Base-by-base conservation (phyloP, 2,329 filamentous ascomycete species). In the Pyrenochaeta sp. region DNA sequence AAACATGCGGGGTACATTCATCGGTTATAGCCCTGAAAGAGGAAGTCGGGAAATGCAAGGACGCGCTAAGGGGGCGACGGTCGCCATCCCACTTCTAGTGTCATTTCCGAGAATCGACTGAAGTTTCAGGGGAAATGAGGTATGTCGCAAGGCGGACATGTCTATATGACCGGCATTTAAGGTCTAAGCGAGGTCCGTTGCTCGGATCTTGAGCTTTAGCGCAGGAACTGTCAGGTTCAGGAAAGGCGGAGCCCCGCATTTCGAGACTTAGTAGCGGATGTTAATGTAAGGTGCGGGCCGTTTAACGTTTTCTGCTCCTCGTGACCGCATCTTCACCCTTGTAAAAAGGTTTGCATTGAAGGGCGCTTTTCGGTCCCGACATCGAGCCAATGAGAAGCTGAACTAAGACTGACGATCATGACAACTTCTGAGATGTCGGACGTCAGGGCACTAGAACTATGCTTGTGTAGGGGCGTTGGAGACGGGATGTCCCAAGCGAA, bases 51-150 rank as follows among this genome's bases (percentile, higher is more conserved):
- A 40, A 55, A 30, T 19, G 27, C n/a, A n/a, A 15, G 42, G 39
- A 39, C 43, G 36, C 19, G 10, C 43, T n/a, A 30, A 30, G 28
- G 28, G 42, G 44, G 25, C 40, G 34, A 28, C 45, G 36, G 30
- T 43, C 37, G 28, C 55, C 34, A 19, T 22, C 27, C 34, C 32
- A 39, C 44, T 44, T 37, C 25, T 45, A 30, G 42, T 25, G 49
- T 28, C 42, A 44, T 36, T 25, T 39, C 42, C 55, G 55, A 49
- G 55, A 24, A 52, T 45, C n/a, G 51, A 46, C 44, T 28, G 32
- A 37, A 40, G 44, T 48, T 42, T 37, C 51, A 58, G 55, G 55
- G 55, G 58, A 61, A 58, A 61, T 58, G 58, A 58, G 37, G 10
- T 5, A 51, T n/a, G 51, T 52, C 47, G 55, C 51, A 52, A 45